Evolutionary conservation across 495 filamentous ascomycete species (phyloP).

Genomic region (Gamarada debralockiae): DNA sequence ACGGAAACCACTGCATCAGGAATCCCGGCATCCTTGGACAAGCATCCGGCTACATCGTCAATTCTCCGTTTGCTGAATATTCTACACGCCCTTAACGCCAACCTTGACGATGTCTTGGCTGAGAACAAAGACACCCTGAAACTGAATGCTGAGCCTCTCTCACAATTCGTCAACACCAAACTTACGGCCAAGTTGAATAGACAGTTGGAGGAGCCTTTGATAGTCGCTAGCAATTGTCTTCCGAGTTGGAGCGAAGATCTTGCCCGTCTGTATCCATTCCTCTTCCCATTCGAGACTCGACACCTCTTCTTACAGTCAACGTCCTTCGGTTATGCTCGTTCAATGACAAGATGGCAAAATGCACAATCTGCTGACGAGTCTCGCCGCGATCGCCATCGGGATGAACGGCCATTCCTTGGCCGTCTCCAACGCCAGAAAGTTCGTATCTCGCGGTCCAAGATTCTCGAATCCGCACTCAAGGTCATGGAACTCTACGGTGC

Average conservation of each 20-base stretch:
- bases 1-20: constrained; percentile 44
- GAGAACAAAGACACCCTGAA: constrained; percentile 70
- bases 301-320: constrained; percentile 98
- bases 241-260: constrained; percentile 97
- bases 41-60: constrained; percentile 75
- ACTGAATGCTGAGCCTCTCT: constrained; percentile 74
- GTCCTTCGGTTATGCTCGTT: constrained; percentile 95
- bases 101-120: constrained; percentile 93
- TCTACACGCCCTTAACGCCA: constrained; percentile 89
- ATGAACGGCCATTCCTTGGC: constrained; percentile 90
- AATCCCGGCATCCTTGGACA: constrained; percentile 79
- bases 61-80: constrained; percentile 89
- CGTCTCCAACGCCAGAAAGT: constrained; percentile 96
- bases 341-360: constrained; percentile 97
- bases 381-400: constrained; percentile 75
- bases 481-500: constrained; percentile 99
- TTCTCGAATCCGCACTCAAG: constrained; percentile 94
- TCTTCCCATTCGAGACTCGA: constrained; percentile 98
- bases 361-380: constrained; percentile 75
- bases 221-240: constrained; percentile 95
- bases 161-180: constrained; percentile 98
- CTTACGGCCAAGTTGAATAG: constrained; percentile 98
- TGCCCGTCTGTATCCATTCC: constrained; percentile 91
- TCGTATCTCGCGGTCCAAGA: constrained; percentile 85
- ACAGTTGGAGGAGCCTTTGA: constrained; percentile 95